Evolutionary conservation across 345 rosid genomes (phyloP).

Genomic region (Salix caprea): DNA sequence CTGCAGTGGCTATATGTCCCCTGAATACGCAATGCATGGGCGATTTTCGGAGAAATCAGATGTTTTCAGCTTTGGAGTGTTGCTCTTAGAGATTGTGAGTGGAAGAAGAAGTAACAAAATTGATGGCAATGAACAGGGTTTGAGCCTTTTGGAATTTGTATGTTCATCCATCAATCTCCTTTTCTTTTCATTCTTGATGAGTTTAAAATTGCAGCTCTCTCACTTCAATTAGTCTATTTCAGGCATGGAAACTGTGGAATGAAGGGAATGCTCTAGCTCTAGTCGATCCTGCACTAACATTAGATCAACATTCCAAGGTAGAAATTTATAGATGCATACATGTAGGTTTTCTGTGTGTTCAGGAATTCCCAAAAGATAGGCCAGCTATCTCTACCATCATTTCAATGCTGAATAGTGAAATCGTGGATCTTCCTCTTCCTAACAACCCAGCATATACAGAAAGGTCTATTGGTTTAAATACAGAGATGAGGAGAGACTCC

Average conservation of each 20-base stretch:
- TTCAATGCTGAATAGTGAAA: conserved; percentile 17
- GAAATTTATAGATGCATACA: conserved; percentile 6
- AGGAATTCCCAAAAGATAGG: conserved; percentile 18
- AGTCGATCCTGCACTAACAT: not conserved
- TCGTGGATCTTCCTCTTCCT: conserved; percentile 12
- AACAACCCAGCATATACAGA: conserved; percentile 5
- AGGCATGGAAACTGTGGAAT: conserved; percentile 27
- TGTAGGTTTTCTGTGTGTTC: conserved; percentile 27
- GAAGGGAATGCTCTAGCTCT: not conserved
- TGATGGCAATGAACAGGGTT: conserved; percentile 11
- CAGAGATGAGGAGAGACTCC: too few species aligned
- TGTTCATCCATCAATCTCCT: not conserved
- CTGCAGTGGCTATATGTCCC: conserved; percentile 49
- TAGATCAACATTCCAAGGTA: not conserved
- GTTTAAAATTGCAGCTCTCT: too few species aligned
- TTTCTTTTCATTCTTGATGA: not conserved
- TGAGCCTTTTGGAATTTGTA: conserved; percentile 28
- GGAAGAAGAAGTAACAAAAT: conserved; percentile 29
- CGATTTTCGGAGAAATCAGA: too few species aligned
- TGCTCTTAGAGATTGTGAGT: conserved; percentile 3
- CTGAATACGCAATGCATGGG: too few species aligned
- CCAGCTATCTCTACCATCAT: not conserved
- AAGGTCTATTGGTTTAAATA: too few species aligned
- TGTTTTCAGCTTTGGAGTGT: too few species aligned
- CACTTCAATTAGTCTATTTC: not conserved